Percentiles rank a stretch among this genome's conserved stretches.
Evolutionary conservation across 2,329 filamentous ascomycete genomes (phyloP).

Genomic region (Ophiocordyceps camponoti-leonardi): DNA sequence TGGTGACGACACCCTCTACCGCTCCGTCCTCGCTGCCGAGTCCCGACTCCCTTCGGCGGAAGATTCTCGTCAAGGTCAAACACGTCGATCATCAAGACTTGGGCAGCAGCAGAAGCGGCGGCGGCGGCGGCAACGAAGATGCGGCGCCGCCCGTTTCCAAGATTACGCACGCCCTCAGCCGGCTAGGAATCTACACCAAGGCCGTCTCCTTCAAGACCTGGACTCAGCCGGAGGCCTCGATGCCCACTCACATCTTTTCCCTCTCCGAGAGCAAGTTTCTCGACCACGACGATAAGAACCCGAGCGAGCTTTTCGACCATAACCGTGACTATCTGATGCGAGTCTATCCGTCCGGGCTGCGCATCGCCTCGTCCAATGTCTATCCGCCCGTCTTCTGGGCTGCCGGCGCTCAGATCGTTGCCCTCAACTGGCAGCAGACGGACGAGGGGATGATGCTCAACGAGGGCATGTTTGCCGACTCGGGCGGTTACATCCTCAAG

Average conservation of each 20-base stretch:
- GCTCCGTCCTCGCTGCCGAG: conserved; percentile 40
- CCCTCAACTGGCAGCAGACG: conserved; percentile 83
- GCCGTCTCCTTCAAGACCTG: conserved; percentile 72
- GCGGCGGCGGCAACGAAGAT: no score
- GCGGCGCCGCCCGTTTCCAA: conserved; percentile 31
- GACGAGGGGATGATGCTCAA: conserved; percentile 95
- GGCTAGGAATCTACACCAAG: conserved; percentile 66
- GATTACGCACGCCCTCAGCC: conserved; percentile 58
- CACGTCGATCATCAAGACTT: conserved; percentile 28
- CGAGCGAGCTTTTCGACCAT: conserved; percentile 51
- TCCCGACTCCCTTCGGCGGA: conserved; percentile 52
- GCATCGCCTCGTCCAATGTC: conserved; percentile 71
- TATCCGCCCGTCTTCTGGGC: conserved; percentile 78
- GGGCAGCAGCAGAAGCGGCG: conserved; percentile 10
- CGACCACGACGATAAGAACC: conserved; percentile 33
- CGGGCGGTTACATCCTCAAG: conserved; percentile 75
- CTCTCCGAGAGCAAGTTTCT: conserved; percentile 48
- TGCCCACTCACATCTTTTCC: conserved; percentile 54
- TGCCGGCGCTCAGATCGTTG: conserved; percentile 77
- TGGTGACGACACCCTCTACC: conserved; percentile 39
- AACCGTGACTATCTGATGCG: conserved; percentile 74
- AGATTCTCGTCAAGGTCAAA: conserved; percentile 76
- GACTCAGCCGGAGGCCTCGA: conserved; percentile 49
- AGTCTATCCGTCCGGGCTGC: conserved; percentile 68
- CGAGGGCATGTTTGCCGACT: conserved; percentile 75